Percentiles rank a stretch among this genome's conserved stretches.
These are phyloP conservation scores for Trametes gibbosa DNA, from an alignment of 768 basidiomycete genomes.

Conservation along the genomic window DNA sequence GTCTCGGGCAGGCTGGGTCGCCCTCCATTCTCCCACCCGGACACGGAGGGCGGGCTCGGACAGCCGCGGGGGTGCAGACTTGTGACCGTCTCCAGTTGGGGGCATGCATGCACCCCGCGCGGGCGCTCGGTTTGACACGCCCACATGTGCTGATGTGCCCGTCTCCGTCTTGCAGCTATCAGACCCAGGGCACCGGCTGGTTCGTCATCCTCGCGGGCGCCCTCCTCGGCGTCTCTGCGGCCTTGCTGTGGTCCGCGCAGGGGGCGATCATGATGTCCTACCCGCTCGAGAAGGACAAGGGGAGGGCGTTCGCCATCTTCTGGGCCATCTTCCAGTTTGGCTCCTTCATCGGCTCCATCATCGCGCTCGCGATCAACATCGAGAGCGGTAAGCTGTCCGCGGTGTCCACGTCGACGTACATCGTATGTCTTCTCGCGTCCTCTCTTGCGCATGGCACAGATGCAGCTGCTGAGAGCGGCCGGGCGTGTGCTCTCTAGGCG, in stretches of 20 bases:
- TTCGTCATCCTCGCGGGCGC: constrained; percentile 51
- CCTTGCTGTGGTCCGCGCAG: constrained; percentile 53
- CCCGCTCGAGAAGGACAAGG: constrained; percentile 56
- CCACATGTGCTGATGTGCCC: not conserved
- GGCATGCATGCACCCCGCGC: no score
- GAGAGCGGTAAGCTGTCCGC: constrained; percentile 29
- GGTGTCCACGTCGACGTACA: constrained; percentile 40
- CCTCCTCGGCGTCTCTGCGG: constrained; percentile 48
- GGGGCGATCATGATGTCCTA: constrained; percentile 56
- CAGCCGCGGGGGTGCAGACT: not conserved
- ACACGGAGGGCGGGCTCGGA: not conserved
- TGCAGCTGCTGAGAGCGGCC: not conserved
- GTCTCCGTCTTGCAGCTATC: constrained; percentile 30
- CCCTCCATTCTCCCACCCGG: no score
- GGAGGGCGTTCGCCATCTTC: constrained; percentile 48
- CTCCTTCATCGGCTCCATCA: constrained; percentile 41
- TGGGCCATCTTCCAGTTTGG: constrained; percentile 50
- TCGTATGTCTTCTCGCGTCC: constrained; percentile 26
- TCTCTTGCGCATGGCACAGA: not conserved
- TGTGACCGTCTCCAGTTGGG: no score
- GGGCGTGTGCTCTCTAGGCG: constrained; percentile 27
- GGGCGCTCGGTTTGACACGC: not conserved
- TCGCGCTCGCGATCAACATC: constrained; percentile 44
- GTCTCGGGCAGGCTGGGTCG: not conserved
- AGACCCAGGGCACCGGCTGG: constrained; percentile 36